phyloP scores from a whole-genome alignment of 495 filamentous ascomycete species.

The Neurospora sublineolata region DNA sequence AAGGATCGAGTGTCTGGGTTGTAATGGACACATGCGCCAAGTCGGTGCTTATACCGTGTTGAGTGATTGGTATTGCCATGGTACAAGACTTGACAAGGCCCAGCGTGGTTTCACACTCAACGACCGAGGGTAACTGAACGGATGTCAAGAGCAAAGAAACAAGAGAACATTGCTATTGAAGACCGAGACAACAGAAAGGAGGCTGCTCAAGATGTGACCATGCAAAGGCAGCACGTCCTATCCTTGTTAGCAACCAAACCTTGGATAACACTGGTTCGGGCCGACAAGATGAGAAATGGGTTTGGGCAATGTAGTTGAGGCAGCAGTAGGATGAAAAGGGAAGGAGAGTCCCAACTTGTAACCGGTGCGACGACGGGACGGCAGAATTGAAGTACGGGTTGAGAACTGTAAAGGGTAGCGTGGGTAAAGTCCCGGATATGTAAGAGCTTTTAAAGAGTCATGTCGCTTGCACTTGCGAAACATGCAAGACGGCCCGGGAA shows the following conservation, averaged over 20 bases:
- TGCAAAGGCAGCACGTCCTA: neutral
- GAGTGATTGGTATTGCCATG: too few species aligned
- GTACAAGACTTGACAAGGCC: too few species aligned
- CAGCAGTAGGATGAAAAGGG: neutral
- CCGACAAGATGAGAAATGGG: neutral
- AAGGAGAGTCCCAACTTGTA: neutral
- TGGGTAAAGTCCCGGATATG: neutral
- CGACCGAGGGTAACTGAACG: too few species aligned
- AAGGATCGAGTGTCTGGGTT: too few species aligned
- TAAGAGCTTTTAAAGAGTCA: neutral
- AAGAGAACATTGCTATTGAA: too few species aligned
- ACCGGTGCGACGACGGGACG: neutral
- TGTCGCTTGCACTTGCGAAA: neutral
- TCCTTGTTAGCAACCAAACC: neutral
- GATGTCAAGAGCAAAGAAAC: too few species aligned
- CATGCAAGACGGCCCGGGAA: neutral
- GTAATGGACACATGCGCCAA: too few species aligned
- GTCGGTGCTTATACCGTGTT: too few species aligned
- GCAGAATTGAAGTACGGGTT: neutral
- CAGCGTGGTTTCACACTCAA: too few species aligned
- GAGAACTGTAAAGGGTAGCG: neutral
- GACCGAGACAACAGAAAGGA: neutral
- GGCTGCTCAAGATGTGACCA: neutral
- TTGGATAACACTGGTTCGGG: neutral
- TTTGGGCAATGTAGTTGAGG: neutral